phyloP scores from a whole-genome alignment of 2,329 filamentous ascomycete species.

The Alternaria postmessia region DNA sequence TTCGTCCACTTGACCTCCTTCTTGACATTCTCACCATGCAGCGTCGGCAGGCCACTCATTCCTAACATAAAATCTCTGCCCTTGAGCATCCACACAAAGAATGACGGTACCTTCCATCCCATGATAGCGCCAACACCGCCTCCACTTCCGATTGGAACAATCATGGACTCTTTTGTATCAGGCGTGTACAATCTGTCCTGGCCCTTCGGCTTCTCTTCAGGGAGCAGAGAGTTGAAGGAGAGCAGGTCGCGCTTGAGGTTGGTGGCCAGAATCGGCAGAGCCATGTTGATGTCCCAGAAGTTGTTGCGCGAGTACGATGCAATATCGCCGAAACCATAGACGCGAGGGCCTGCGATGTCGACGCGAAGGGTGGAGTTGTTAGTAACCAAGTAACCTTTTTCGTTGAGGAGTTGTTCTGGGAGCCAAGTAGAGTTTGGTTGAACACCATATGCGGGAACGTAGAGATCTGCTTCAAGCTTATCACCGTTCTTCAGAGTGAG shows the following conservation, averaged over 20 bases:
- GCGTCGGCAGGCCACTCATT: constrained; percentile 21
- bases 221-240: constrained; percentile 28
- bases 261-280: constrained; percentile 51
- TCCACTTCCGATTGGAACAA: constrained; percentile 43
- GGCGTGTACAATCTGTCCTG: constrained; percentile 36
- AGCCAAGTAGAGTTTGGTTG: constrained; percentile 63
- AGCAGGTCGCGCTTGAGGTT: constrained; percentile 60
- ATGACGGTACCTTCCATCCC: constrained; percentile 51
- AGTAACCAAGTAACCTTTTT: constrained; percentile 58
- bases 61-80: constrained; percentile 51
- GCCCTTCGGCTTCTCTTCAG: constrained; percentile 33
- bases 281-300: constrained; percentile 51
- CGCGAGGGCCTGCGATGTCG: constrained; percentile 53
- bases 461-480: constrained; percentile 59
- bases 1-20: constrained; percentile 38
- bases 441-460: constrained; percentile 62
- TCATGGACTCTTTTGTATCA: constrained; percentile 34
- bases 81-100: constrained; percentile 52
- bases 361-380: constrained; percentile 58
- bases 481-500: constrained; percentile 54
- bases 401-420: constrained; percentile 56
- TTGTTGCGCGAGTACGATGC: constrained; percentile 54
- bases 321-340: constrained; percentile 61
- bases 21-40: constrained; percentile 30
- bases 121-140: constrained; percentile 49